phyloP scores from a whole-genome alignment of 116 monocot species.

The Posidonia oceanica region DNA sequence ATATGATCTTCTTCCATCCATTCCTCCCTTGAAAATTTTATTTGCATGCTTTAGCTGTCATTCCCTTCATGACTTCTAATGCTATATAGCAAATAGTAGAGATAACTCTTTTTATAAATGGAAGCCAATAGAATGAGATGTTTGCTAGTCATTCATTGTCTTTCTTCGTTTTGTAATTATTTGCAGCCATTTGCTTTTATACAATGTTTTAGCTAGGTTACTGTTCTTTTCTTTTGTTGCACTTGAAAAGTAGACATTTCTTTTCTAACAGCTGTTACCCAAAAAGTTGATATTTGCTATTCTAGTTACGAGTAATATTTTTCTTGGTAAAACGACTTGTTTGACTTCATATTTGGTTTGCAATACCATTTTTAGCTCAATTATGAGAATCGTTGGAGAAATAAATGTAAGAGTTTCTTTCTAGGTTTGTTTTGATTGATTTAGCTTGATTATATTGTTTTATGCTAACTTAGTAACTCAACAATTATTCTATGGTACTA shows the following conservation, averaged over 20 bases:
- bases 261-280: neutral
- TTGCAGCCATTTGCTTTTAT: neutral
- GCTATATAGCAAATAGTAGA: too few relatives aligned
- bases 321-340: constrained; percentile 54
- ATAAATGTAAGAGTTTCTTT: constrained; percentile 41
- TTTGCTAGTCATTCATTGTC: neutral
- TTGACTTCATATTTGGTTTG: constrained; percentile 28
- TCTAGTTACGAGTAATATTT: neutral
- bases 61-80: too few relatives aligned
- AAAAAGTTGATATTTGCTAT: neutral
- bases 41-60: neutral
- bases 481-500: constrained; percentile 33
- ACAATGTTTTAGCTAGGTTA: neutral
- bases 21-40: neutral
- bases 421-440: neutral
- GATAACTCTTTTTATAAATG: too few relatives aligned
- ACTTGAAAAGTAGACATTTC: neutral
- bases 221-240: neutral
- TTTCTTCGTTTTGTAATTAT: neutral
- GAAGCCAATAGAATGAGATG: too few relatives aligned
- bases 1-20: constrained; percentile 3
- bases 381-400: constrained; percentile 43
- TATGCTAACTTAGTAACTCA: too few relatives aligned
- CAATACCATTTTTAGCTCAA: constrained; percentile 39
- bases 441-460: too few relatives aligned